A percentile compares a stretch with the other conserved stretches of the same genome.
These are phyloP conservation scores for Fraxinus anomala DNA, from an alignment of 257 asterid genomes.

Conservation along the genomic window DNA sequence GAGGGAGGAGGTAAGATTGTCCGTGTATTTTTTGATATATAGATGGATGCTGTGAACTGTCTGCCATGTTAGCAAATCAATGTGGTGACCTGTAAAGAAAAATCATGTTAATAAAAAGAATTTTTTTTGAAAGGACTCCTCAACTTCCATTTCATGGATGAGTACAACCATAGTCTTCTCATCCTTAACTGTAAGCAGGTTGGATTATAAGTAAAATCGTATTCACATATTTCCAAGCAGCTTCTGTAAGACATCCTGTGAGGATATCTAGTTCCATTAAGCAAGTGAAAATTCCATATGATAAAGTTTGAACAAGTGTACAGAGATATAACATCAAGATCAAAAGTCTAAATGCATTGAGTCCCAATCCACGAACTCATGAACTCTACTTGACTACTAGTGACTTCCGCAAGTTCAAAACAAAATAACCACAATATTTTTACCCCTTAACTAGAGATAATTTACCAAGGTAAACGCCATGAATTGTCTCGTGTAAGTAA, in stretches of 20 bases:
- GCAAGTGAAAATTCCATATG: not conserved
- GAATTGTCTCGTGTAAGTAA: not conserved
- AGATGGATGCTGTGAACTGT: slow-evolving; percentile 16
- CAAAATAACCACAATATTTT: not conserved
- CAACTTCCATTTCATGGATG: not conserved
- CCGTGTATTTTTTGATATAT: slow-evolving; percentile 20
- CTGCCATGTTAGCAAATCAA: slow-evolving; percentile 6
- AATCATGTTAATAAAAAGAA: not conserved
- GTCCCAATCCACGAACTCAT: not conserved
- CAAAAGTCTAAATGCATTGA: not conserved
- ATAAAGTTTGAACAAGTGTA: not conserved
- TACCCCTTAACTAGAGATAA: not conserved
- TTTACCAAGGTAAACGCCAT: not conserved
- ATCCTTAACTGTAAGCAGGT: not conserved
- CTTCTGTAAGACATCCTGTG: not conserved
- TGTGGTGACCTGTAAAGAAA: not conserved
- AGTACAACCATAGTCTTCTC: not conserved
- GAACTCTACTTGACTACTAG: not conserved
- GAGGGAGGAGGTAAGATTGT: slow-evolving; percentile 8
- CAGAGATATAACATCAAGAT: not conserved
- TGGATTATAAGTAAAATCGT: not conserved
- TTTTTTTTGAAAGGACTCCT: not conserved
- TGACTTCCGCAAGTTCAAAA: not conserved
- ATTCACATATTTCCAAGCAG: not conserved
- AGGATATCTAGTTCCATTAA: not conserved